Conservation (phyloP, 345 rosid genomes). For the Rhodomyrtus tomentosa region DNA sequence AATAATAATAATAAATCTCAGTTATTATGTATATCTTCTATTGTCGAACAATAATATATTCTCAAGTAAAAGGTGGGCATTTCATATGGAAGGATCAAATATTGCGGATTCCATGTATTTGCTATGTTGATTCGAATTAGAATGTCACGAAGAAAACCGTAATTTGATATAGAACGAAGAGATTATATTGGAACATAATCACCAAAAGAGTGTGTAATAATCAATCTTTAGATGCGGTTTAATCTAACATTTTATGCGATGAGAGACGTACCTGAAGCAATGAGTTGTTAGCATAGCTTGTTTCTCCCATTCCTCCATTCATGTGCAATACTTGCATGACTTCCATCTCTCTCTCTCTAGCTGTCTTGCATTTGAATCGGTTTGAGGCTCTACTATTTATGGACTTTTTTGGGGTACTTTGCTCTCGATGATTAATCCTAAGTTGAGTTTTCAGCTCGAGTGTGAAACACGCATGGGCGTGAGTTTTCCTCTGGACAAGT, state of each 20-base stretch:
- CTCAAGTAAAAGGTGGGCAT: neutral
- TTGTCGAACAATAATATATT: neutral
- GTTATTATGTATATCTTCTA: neutral
- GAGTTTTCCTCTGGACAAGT: neutral
- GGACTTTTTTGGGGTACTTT: too few relatives aligned
- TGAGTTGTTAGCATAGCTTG: conserved; percentile 37
- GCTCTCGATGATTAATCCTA: too few relatives aligned
- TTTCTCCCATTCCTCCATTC: conserved; percentile 31
- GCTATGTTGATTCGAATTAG: neutral
- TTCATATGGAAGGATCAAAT: neutral
- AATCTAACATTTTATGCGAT: too few relatives aligned
- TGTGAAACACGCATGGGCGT: neutral
- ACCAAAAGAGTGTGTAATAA: too few relatives aligned
- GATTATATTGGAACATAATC: too few relatives aligned
- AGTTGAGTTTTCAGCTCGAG: neutral
- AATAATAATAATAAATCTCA: too few relatives aligned
- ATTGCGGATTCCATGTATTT: neutral
- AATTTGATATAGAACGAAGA: too few relatives aligned
- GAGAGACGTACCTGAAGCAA: too few relatives aligned
- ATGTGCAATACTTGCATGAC: conserved; percentile 13
- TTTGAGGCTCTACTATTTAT: neutral
- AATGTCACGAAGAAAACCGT: neutral
- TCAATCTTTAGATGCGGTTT: too few relatives aligned
- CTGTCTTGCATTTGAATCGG: too few relatives aligned
- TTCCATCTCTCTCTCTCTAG: neutral